Percentiles rank a stretch among this genome's conserved stretches.
phyloP scores from a whole-genome alignment of 495 filamentous ascomycete genomes.

The Sordaria brevicollis region DNA sequence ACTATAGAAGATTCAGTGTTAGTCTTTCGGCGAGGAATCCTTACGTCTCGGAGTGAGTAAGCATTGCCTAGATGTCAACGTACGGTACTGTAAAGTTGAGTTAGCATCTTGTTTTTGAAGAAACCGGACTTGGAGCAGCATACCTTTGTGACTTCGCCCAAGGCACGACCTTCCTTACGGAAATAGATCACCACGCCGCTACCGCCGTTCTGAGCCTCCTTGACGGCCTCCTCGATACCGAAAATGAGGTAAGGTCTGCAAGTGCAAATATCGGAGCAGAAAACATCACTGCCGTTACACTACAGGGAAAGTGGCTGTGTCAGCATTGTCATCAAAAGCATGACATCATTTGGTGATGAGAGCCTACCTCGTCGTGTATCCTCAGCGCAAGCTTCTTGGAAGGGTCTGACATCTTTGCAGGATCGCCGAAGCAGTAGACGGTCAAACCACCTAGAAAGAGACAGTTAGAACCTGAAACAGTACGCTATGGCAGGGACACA shows the following conservation, averaged over 20 bases:
- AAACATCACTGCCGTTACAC: conserved; percentile 96
- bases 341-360: not conserved
- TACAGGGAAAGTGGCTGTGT: conserved; percentile 9
- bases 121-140: conserved; percentile 6
- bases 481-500: not conserved
- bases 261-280: conserved; percentile 97
- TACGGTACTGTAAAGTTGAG: conserved; percentile 33
- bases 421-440: conserved; percentile 95
- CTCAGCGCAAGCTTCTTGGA: conserved; percentile 77
- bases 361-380: conserved; percentile 73
- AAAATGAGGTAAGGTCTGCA: conserved; percentile 95
- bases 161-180: conserved; percentile 89
- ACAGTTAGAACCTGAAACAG: conserved; percentile 17
- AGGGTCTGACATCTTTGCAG: conserved; percentile 82
- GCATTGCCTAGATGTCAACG: conserved; percentile 10
- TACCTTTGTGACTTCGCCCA: conserved; percentile 96
- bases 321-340: conserved; percentile 1
- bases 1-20: conserved; percentile 33
- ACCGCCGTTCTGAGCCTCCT: conserved; percentile 89
- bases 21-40: conserved; percentile 7
- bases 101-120: conserved; percentile 11
- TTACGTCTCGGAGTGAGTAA: not conserved
- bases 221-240: conserved; percentile 92
- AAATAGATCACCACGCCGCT: conserved; percentile 98
- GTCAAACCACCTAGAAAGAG: conserved; percentile 67